Percentiles rank a stretch among this genome's conserved stretches.
Evolutionary conservation across 495 filamentous ascomycete species (phyloP).

Genomic region (Tuber calosporum): DNA sequence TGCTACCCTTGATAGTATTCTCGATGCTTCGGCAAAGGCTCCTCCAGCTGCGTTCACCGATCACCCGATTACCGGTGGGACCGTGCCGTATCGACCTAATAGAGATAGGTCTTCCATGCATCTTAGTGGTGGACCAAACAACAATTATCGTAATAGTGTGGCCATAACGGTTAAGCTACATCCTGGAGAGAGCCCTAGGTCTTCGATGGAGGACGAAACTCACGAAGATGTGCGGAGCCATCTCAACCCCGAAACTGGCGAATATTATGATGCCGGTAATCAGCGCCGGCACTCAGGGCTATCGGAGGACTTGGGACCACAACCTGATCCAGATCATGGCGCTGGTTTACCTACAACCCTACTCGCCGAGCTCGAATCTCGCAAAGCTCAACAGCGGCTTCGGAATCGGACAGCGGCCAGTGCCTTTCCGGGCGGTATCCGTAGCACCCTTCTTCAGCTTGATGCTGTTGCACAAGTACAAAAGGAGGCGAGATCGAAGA

Average conservation of each 20-base stretch:
- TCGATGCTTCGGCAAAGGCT: conserved; percentile 86
- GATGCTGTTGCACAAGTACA: conserved; percentile 87
- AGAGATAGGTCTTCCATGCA: conserved; percentile 31
- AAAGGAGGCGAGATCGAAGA: conserved; percentile 62
- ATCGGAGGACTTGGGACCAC: conserved; percentile 26
- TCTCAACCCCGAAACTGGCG: conserved; percentile 28
- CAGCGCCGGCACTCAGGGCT: conserved; percentile 17
- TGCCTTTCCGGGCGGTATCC: conserved; percentile 66
- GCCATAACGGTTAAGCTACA: conserved; percentile 37
- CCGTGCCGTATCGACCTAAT: conserved; percentile 31
- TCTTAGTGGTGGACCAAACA: not conserved
- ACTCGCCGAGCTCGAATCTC: conserved; percentile 80
- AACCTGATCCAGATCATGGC: conserved; percentile 10
- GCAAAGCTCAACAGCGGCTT: conserved; percentile 74
- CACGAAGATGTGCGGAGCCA: conserved; percentile 13
- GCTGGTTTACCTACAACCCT: conserved; percentile 69
- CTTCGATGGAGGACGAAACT: conserved; percentile 27
- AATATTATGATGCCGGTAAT: conserved; percentile 26
- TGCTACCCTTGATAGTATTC: conserved; percentile 75
- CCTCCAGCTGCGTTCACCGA: conserved; percentile 94
- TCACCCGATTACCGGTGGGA: conserved; percentile 71
- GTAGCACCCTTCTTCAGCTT: conserved; percentile 80
- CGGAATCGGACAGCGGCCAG: conserved; percentile 62
- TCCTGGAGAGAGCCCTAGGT: conserved; percentile 37
- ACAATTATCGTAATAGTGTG: conserved; percentile 38